phyloP scores from a whole-genome alignment of 176 grass and related monocot species.

The Saccharum officinarum region DNA sequence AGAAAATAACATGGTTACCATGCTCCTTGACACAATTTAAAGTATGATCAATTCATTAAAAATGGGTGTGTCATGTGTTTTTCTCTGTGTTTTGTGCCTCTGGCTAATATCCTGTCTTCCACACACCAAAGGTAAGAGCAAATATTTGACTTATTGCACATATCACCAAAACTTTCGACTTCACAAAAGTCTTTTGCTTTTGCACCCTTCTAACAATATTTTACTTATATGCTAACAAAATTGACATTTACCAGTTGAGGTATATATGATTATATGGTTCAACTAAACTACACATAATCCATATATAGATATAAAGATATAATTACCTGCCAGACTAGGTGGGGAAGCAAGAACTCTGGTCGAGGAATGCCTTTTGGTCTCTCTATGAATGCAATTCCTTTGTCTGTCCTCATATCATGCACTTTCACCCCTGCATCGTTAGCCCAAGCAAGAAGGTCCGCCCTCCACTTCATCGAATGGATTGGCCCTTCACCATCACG shows the following conservation, averaged over 20 bases:
- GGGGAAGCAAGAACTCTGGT: conserved; percentile 88
- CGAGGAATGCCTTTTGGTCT: conserved; percentile 78
- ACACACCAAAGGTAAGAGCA: background rate
- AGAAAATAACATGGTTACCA: background rate
- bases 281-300: background rate
- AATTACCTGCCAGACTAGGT: conserved; percentile 94
- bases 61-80: background rate
- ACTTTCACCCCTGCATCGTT: conserved; percentile 95
- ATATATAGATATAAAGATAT: background rate
- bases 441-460: conserved; percentile 91
- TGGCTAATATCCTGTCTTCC: conserved; percentile 7
- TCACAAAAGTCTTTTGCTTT: conserved; percentile 6
- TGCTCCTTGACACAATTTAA: background rate
- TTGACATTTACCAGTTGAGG: conserved; percentile 8
- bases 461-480: conserved; percentile 95
- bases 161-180: background rate
- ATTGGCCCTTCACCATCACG: conserved; percentile 98
- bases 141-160: background rate
- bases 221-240: background rate
- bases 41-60: conserved; percentile 10
- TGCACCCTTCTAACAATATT: background rate
- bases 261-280: background rate
- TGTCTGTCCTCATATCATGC: conserved; percentile 86
- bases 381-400: conserved; percentile 95
- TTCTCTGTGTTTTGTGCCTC: background rate